Evolutionary conservation across 331 rosid genomes (phyloP).

Genomic region (Erythrophleum ivorense): DNA sequence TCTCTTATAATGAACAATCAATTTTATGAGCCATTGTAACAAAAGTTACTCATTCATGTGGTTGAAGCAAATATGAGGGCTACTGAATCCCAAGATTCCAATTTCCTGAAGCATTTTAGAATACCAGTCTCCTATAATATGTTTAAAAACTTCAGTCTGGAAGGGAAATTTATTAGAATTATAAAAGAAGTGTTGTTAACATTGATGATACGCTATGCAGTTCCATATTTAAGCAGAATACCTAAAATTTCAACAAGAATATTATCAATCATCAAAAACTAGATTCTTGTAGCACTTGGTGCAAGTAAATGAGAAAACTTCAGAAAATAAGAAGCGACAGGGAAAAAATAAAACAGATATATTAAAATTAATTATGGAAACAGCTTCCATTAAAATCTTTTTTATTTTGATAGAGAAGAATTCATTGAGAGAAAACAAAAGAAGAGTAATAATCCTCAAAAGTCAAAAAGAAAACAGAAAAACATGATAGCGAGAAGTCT

Average conservation of each 20-base stretch:
- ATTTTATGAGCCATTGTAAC: background rate
- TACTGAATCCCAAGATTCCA: background rate
- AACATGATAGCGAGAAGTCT: background rate
- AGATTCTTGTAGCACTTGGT: background rate
- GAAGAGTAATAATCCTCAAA: constrained; percentile 1
- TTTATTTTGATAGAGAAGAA: background rate
- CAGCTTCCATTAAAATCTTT: background rate
- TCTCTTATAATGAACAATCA: no score
- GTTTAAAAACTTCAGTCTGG: background rate
- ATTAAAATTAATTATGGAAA: background rate
- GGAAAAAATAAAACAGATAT: background rate
- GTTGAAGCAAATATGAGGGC: background rate
- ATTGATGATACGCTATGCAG: background rate
- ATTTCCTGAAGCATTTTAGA: background rate
- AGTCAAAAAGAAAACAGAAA: background rate
- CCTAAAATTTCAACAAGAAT: background rate
- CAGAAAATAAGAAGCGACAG: background rate
- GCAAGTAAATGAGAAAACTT: background rate
- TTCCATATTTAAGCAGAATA: constrained; percentile 29
- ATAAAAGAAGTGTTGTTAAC: constrained; percentile 8
- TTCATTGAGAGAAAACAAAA: background rate
- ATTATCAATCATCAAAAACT: background rate
- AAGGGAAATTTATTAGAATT: background rate
- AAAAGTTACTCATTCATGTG: background rate
- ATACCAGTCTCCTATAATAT: background rate